These are phyloP conservation scores for Blastomyces parvus DNA, from an alignment of 2,329 filamentous ascomycete species.

Conservation along the genomic window DNA sequence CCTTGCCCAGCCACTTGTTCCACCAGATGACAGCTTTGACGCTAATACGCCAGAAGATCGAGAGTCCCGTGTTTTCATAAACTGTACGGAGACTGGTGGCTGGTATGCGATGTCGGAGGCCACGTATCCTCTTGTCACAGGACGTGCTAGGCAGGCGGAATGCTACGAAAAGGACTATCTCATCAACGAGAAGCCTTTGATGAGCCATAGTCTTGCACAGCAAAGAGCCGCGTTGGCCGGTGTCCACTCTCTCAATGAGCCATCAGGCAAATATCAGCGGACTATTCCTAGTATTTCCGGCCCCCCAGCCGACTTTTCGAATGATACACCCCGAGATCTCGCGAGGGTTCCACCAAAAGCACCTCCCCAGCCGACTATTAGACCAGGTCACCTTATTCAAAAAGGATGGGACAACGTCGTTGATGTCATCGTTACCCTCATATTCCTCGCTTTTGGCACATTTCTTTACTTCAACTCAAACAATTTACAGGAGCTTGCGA, in stretches of 20 bases:
- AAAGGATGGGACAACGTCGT: slow-evolving; percentile 38
- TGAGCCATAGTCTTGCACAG: slow-evolving; percentile 35
- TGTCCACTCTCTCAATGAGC: slow-evolving; percentile 55
- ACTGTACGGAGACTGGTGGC: slow-evolving; percentile 72
- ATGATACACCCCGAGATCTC: slow-evolving; percentile 32
- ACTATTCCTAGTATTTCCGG: slow-evolving; percentile 40
- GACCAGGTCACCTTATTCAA: slow-evolving; percentile 36
- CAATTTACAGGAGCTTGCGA: slow-evolving; percentile 33
- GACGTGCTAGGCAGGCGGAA: slow-evolving; percentile 51
- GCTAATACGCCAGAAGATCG: slow-evolving; percentile 39
- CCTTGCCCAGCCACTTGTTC: slow-evolving; percentile 73
- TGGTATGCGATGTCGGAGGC: slow-evolving; percentile 91
- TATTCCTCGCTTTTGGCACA: slow-evolving; percentile 32
- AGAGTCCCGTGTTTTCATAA: slow-evolving; percentile 66
- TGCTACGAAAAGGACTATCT: slow-evolving; percentile 48
- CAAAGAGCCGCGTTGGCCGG: slow-evolving; percentile 57
- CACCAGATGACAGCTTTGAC: slow-evolving; percentile 37
- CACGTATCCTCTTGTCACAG: slow-evolving; percentile 75
- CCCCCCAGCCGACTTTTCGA: slow-evolving; percentile 27
- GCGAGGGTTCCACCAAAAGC: slow-evolving; percentile 29
- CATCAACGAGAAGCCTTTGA: slow-evolving; percentile 29
- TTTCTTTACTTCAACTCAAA: slow-evolving; percentile 38
- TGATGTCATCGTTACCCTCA: slow-evolving; percentile 36
- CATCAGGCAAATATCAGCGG: slow-evolving; percentile 26
- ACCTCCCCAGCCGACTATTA: slow-evolving; percentile 31